Percentiles rank a stretch among this genome's conserved stretches.
Conservation (phyloP, 2,329 filamentous ascomycete genomes). For the Onygena corvina region DNA sequence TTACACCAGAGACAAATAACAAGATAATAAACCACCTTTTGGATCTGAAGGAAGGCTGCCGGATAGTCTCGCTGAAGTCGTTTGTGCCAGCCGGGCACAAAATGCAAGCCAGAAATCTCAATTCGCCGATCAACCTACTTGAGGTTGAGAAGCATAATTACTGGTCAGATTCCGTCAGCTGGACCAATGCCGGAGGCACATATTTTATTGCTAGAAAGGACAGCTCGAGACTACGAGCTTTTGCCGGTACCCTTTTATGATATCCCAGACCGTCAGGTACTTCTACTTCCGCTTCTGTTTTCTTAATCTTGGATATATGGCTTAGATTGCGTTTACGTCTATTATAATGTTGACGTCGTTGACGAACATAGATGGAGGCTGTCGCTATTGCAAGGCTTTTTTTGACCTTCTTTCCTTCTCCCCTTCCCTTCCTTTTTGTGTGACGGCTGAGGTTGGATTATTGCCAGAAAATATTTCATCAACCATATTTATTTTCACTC, state of each 20-base stretch:
- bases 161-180: constrained; percentile 64
- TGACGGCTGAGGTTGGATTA: background rate
- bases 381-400: background rate
- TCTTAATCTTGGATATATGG: constrained; percentile 2
- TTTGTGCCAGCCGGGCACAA: constrained; percentile 75
- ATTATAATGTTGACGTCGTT: background rate
- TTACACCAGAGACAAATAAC: constrained; percentile 76
- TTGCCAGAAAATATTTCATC: background rate
- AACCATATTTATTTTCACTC: background rate
- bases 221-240: constrained; percentile 40
- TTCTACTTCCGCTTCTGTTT: constrained; percentile 2
- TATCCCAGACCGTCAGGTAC: background rate
- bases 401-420: background rate
- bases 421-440: background rate
- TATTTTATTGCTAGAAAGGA: constrained; percentile 86
- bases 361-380: constrained; percentile 1
- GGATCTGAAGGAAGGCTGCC: constrained; percentile 80
- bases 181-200: constrained; percentile 70
- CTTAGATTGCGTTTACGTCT: background rate
- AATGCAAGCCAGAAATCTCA: constrained; percentile 59
- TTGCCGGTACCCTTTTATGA: constrained; percentile 20
- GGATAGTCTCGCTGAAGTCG: constrained; percentile 81
- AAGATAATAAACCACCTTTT: constrained; percentile 78
- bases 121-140: constrained; percentile 70
- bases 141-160: constrained; percentile 63